Conservation (phyloP, 306 rosid species). For the Ziziphus jujuba region DNA sequence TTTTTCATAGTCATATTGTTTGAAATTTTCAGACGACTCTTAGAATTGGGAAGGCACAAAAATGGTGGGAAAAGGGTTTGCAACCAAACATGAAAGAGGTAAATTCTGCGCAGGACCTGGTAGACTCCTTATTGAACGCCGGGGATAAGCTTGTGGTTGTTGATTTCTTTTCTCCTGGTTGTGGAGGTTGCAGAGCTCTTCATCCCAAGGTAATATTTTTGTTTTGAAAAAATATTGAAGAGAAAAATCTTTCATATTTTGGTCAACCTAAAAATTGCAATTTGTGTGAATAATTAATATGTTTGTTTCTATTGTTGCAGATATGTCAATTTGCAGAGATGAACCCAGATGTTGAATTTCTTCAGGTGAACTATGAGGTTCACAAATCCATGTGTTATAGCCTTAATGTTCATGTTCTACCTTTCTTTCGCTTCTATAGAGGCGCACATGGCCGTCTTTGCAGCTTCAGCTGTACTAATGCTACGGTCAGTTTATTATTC, state of each 20-base stretch:
- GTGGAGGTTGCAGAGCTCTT: slow-evolving; percentile 96
- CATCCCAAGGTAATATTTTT: slow-evolving; percentile 68
- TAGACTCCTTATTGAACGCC: slow-evolving; percentile 66
- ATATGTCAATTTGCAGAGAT: slow-evolving; percentile 82
- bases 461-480: slow-evolving; percentile 94
- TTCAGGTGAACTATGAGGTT: slow-evolving; percentile 81
- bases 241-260: not conserved
- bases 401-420: slow-evolving; percentile 85
- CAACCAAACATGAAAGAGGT: slow-evolving; percentile 79
- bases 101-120: slow-evolving; percentile 69
- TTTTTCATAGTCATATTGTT: not conserved
- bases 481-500: slow-evolving; percentile 61
- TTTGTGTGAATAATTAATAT: not conserved
- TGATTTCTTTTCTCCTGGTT: slow-evolving; percentile 91
- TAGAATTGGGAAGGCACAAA: slow-evolving; percentile 60
- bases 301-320: slow-evolving; percentile 39
- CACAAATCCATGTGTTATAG: slow-evolving; percentile 86
- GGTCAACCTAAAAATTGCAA: slow-evolving; percentile 9
- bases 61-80: slow-evolving; percentile 93
- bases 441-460: slow-evolving; percentile 90
- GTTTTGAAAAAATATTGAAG: not conserved
- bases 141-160: slow-evolving; percentile 79
- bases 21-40: slow-evolving; percentile 39
- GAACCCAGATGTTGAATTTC: slow-evolving; percentile 78
- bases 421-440: slow-evolving; percentile 87